Base-by-base conservation (phyloP, 257 asterid species). In the Nicotiana attenuata region DNA sequence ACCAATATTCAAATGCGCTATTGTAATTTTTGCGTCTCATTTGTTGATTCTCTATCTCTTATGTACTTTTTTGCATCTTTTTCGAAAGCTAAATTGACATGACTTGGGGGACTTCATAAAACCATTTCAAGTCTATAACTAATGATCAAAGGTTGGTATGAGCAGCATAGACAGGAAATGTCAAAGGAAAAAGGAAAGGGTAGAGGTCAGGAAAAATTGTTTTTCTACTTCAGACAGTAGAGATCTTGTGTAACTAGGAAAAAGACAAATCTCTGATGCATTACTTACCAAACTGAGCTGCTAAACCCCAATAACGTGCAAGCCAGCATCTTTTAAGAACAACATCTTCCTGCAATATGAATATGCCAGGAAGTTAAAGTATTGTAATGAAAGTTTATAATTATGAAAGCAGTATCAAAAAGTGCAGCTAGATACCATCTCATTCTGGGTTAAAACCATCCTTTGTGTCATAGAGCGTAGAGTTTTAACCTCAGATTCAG, bases 301-400 rank as follows among this genome's bases (percentile, higher is more conserved):
- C 99, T 86, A 96, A 87, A 82, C 98, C 98, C 99, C 99, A 96
- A 87, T 96, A 94, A 83, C 99, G 94, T 82, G 99, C 97, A 77
- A 96, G 98, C 99, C 99, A 96, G 83, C 99, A 96, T 88, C 99
- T 90, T 83, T 96, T 96, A 80, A 96, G 97, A 84, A 96, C 99
- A 86, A 96, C 97, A 86, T 96, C 99, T 90, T 96, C 99, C 98
- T 96, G 96, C 86, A 85, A 82, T 83, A 52, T 61, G 52, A 59
- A 82, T 59, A 81, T 83, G 80, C 82, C 69, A 81, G 82, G 31
- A 24, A 28, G 14, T 16, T 76, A 33, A 38, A 75, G 50, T 65
- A 28, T 11, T 47, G 38, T 19, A 16, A 31, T 16, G 31, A 57
- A 50, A 61, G 17, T 3, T 7, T 19, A 47, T 28, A 41, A 80